Evolutionary conservation across 2,329 filamentous ascomycete genomes (phyloP).

Genomic region (Clonostachys sp.): DNA sequence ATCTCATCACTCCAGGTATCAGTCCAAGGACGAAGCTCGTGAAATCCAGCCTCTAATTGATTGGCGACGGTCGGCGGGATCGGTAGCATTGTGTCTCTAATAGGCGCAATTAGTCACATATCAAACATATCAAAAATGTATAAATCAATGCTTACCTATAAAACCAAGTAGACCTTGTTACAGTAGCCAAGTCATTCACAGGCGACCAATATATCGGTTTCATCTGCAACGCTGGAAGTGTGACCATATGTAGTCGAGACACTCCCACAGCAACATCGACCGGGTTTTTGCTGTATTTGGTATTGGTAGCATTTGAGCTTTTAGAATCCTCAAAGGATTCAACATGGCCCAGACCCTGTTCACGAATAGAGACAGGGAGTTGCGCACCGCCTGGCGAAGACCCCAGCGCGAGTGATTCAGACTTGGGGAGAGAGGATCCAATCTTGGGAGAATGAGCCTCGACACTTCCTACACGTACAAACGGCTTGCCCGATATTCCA

Average conservation of each 20-base stretch:
- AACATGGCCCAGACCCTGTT: slow-evolving; percentile 1
- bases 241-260: slow-evolving; percentile 85
- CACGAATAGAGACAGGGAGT: not conserved
- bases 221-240: slow-evolving; percentile 79
- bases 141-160: slow-evolving; percentile 53
- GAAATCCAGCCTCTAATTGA: slow-evolving; percentile 85
- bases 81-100: slow-evolving; percentile 79
- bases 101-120: not conserved
- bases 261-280: slow-evolving; percentile 76
- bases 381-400: not conserved
- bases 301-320: slow-evolving; percentile 1
- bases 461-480: slow-evolving; percentile 35
- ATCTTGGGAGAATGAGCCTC: not conserved
- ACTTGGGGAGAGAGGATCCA: slow-evolving; percentile 5
- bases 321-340: slow-evolving; percentile 5
- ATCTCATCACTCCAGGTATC: slow-evolving; percentile 92
- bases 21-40: slow-evolving; percentile 81
- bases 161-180: slow-evolving; percentile 91
- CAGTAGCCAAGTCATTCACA: slow-evolving; percentile 79
- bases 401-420: slow-evolving; percentile 3
- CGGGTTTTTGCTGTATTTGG: slow-evolving; percentile 15
- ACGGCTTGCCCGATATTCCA: slow-evolving; percentile 51
- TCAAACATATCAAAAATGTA: not conserved
- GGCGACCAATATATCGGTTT: slow-evolving; percentile 98
- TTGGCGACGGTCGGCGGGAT: slow-evolving; percentile 84